Evolutionary conservation across 148 eudicot species (phyloP), one percentile per base, ranked within the genome.

Genomic region (Cornus suecica): DNA sequence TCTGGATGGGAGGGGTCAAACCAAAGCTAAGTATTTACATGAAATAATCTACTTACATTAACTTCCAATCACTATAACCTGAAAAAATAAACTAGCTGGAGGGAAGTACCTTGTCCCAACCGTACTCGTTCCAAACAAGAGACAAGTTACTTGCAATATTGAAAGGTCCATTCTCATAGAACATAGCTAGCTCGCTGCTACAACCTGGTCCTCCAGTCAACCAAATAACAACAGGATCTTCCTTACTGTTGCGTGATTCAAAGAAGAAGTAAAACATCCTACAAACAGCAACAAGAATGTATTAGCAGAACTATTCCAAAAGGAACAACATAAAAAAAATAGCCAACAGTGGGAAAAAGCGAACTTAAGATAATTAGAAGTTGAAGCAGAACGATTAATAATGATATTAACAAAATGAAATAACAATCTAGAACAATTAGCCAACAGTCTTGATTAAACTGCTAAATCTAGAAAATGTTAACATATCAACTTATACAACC

Each of bases 191-290:
- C 83, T 94, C 98, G 80, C 98, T 94, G 85, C 98, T 91, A 77
- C 98, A 94, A 61, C 98, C 98, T 68, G 98, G 98, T 58, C 98
- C 97, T 75, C 98, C 97, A 72, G 92, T 90, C 82, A 94, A 74
- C 98, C 98, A 94, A 86, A 94, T 94, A 34, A 91, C 98, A 82
- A 94, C 91, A 67, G 98, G 98, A 69, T 90, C 90, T 16, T 84
- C 75, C 71, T 84, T 85, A 86, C 84, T 87, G 86, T 75, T 84
- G 34, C 97, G 92, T 70, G 98, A 94, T 79, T 94, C 92, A 75
- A 94, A 94, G 90, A 88, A 94, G 71, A 94, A 94, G 85, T 94
- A 91, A 83, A 92, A 92, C 97, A 92, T 87, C 91, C 97, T 92
- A 80, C 77, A 78, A 73, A 34, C 58, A 77, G 56, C 62, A 76